phyloP scores from a whole-genome alignment of 164 flowering plant species.

The grape (Vitis vinifera) region ASM3070453v1 NC_081809.1:18646501-18647000 shows the following conservation, averaged over 20 bases:
- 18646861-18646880: slow-evolving; percentile 21
- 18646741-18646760: neutral
- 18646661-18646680: no score
- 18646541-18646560: no score
- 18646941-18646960: slow-evolving; percentile 26
- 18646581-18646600: no score
- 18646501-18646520: no score
- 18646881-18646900: slow-evolving; percentile 27
- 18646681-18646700: neutral
- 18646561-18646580: no score
- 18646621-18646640: no score
- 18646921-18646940: slow-evolving; percentile 19
- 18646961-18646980: slow-evolving; percentile 27
- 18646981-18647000: slow-evolving; percentile 29
- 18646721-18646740: neutral
- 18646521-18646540: no score
- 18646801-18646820: slow-evolving; percentile 96
- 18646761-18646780: neutral
- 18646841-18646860: slow-evolving; percentile 81
- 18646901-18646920: slow-evolving; percentile 27
- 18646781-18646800: slow-evolving; percentile 18
- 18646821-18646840: slow-evolving; percentile 91
- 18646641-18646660: no score
- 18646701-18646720: neutral
- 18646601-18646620: no score